phyloP scores from a whole-genome alignment of 441 rosid species.

The Geranium incanum region DNA sequence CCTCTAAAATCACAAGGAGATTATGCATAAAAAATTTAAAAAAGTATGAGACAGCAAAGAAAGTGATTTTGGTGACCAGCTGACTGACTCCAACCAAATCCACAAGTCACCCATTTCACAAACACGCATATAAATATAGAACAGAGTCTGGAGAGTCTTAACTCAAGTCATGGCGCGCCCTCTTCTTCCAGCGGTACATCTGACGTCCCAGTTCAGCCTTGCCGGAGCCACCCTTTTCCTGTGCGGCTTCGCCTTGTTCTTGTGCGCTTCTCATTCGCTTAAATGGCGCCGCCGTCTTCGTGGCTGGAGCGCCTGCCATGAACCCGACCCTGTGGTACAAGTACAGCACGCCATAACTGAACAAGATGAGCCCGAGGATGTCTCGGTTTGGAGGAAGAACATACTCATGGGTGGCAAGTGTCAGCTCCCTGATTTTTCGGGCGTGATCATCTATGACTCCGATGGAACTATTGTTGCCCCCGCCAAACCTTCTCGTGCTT shows the following conservation, averaged over 20 bases:
- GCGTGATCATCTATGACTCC: conserved; percentile 69
- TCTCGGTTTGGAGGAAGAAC: conserved; percentile 70
- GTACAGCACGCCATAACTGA: conserved; percentile 26
- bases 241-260: conserved; percentile 40
- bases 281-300: conserved; percentile 40
- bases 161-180: conserved; percentile 41
- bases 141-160: not conserved
- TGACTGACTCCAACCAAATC: not conserved
- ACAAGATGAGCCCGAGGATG: conserved; percentile 34
- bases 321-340: conserved; percentile 50
- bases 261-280: conserved; percentile 56
- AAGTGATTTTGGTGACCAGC: conserved; percentile 19
- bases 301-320: conserved; percentile 38
- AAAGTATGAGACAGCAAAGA: conserved; percentile 16
- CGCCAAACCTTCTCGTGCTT: conserved; percentile 38
- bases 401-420: conserved; percentile 90
- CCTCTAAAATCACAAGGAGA: not conserved
- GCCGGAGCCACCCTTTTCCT: conserved; percentile 36
- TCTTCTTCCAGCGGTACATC: conserved; percentile 22
- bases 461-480: conserved; percentile 52
- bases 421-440: conserved; percentile 80
- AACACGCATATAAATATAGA: no score
- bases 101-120: not conserved
- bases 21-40: no score
- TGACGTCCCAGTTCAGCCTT: conserved; percentile 35